Evolutionary conservation across 169 alveolate genomes (phyloP).

Genomic region (Plasmodium fragile): DNA sequence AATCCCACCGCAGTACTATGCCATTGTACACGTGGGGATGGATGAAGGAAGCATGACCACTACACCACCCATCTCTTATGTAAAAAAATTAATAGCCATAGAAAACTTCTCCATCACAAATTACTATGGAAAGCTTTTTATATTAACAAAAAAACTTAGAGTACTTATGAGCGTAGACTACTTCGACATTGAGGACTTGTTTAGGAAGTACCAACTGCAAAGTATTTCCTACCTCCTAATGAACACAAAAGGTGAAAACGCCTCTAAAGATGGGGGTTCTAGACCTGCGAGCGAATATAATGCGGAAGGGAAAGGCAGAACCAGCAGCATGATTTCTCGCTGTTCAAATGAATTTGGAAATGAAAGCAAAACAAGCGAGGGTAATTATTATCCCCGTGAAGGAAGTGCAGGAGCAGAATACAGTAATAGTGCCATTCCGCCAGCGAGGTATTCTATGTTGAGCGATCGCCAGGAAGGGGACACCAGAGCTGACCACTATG

Average conservation of each 20-base stretch:
- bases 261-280: background rate
- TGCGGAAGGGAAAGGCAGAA: background rate
- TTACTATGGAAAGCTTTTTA: slow-evolving; percentile 62
- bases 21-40: slow-evolving; percentile 48
- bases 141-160: slow-evolving; percentile 42
- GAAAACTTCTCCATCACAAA: slow-evolving; percentile 62
- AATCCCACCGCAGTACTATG: slow-evolving; percentile 58
- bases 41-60: slow-evolving; percentile 1
- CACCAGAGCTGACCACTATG: background rate
- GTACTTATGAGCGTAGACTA: slow-evolving; percentile 27
- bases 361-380: background rate
- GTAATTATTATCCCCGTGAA: background rate
- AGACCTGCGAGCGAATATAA: background rate
- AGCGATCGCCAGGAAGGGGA: slow-evolving; percentile 18
- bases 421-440: background rate
- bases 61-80: slow-evolving; percentile 35
- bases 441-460: background rate
- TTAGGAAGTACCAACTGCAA: slow-evolving; percentile 39
- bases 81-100: slow-evolving; percentile 44
- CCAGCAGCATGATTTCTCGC: background rate
- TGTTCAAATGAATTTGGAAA: background rate
- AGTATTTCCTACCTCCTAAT: slow-evolving; percentile 45
- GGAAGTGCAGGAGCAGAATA: background rate
- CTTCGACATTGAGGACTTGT: slow-evolving; percentile 56
- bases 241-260: slow-evolving; percentile 26